Evolutionary conservation across 176 grass and related monocot genomes (phyloP).

Genomic region (Musa acuminata): DNA sequence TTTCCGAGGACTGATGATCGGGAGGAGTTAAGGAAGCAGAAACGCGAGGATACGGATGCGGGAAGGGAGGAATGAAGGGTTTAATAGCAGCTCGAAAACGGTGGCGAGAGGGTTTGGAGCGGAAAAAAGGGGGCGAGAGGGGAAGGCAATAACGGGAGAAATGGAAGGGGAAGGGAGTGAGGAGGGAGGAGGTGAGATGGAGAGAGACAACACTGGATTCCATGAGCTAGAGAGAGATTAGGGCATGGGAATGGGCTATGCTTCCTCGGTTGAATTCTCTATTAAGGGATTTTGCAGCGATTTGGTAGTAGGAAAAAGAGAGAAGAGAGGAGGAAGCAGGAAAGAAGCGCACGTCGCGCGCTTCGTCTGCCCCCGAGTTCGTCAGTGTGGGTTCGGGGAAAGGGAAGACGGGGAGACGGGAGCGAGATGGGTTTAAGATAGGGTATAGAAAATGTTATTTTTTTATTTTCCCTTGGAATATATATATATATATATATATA

Average conservation of each 20-base stretch:
- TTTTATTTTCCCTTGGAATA: too few relatives aligned
- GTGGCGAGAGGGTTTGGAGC: neutral
- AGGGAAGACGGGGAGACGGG: too few relatives aligned
- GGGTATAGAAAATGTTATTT: too few relatives aligned
- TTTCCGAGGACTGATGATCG: slow-evolving; percentile 1
- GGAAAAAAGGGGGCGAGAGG: neutral
- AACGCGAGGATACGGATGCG: neutral
- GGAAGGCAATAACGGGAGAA: neutral
- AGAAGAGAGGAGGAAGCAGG: neutral
- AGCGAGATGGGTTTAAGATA: too few relatives aligned
- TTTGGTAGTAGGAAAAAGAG: neutral
- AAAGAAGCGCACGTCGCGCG: neutral
- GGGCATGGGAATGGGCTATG: neutral
- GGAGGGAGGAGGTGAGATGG: neutral
- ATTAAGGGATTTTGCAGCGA: neutral
- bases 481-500: too few relatives aligned
- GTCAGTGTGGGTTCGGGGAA: too few relatives aligned
- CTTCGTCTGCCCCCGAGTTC: neutral
- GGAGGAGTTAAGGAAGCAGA: neutral
- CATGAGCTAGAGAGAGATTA: neutral
- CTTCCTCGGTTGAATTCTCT: neutral
- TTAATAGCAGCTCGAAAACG: neutral
- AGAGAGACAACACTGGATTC: slow-evolving; percentile 4
- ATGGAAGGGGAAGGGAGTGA: neutral
- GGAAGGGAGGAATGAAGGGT: neutral